Evolutionary conservation across 139 green algal genomes (phyloP).

Genomic region (Coelastrella sp.): DNA sequence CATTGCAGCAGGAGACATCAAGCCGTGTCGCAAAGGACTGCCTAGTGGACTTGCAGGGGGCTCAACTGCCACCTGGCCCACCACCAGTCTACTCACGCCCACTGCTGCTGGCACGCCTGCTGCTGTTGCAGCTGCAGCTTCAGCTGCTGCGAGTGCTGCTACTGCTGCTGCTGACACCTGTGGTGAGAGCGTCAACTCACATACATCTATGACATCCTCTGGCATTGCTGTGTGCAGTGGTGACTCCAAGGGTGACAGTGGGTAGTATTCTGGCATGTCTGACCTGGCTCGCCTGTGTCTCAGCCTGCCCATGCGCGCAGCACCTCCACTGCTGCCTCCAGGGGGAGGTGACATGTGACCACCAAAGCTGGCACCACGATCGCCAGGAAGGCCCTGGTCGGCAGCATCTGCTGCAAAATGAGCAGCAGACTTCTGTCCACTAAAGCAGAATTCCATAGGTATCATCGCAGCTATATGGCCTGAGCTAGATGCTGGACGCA

Average conservation of each 20-base stretch:
- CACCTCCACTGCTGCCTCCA: background rate
- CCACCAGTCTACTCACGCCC: background rate
- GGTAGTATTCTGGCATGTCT: constrained; percentile 44
- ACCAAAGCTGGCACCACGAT: background rate
- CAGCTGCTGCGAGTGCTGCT: background rate
- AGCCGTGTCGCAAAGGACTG: constrained; percentile 12
- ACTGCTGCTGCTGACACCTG: background rate
- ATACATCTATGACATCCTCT: background rate
- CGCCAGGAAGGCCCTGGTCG: background rate
- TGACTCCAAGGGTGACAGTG: constrained; percentile 26
- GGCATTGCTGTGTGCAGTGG: constrained; percentile 39
- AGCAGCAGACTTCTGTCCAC: background rate
- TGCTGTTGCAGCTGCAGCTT: background rate
- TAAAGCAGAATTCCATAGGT: background rate
- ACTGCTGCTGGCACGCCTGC: background rate
- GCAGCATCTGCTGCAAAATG: background rate
- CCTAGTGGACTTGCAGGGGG: constrained; percentile 15
- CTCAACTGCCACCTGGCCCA: background rate
- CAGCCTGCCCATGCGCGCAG: constrained; percentile 29
- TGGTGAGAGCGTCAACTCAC: background rate
- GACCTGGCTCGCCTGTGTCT: constrained; percentile 20
- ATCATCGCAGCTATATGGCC: background rate
- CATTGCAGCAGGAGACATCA: constrained; percentile 31
- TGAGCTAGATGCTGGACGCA: constrained; percentile 17
- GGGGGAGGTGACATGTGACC: background rate